A percentile compares a stretch with the other conserved stretches of the same genome.
Conservation (phyloP, 2,329 filamentous ascomycete species). For the Didymella pinodella region DNA sequence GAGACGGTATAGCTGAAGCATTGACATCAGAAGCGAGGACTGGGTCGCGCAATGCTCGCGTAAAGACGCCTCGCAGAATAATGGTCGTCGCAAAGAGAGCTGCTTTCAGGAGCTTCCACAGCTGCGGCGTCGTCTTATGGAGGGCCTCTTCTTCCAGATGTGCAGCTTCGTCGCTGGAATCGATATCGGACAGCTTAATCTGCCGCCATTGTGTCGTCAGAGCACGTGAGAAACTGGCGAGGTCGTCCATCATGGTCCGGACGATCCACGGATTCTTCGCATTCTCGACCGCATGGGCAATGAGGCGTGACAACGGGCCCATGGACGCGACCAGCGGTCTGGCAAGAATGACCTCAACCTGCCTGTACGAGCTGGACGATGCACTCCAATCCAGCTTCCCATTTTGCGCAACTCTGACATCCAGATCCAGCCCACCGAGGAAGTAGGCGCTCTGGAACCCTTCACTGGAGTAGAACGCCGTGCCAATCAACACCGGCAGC, state of each 20-base stretch:
- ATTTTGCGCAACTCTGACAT: conserved; percentile 63
- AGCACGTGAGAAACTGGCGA: conserved; percentile 71
- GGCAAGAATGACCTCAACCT: conserved; percentile 66
- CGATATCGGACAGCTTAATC: conserved; percentile 76
- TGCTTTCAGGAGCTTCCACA: conserved; percentile 80
- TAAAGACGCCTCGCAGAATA: conserved; percentile 75
- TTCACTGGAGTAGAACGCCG: conserved; percentile 73
- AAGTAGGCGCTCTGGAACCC: conserved; percentile 81
- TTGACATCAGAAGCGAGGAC: conserved; percentile 63
- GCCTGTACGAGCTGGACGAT: conserved; percentile 65
- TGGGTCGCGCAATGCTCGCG: conserved; percentile 67
- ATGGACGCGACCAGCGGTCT: conserved; percentile 71
- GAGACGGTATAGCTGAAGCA: conserved; percentile 72
- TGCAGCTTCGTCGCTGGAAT: conserved; percentile 69
- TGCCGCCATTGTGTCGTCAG: conserved; percentile 76
- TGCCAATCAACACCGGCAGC: conserved; percentile 72
- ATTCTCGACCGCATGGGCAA: conserved; percentile 69
- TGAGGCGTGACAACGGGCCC: conserved; percentile 71
- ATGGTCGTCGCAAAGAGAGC: conserved; percentile 79
- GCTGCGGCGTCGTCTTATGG: conserved; percentile 70
- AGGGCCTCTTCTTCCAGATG: conserved; percentile 71
- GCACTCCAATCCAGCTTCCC: conserved; percentile 70
- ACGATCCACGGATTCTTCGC: conserved; percentile 60
- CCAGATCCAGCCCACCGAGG: conserved; percentile 71
- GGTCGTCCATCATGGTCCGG: conserved; percentile 66